Evolutionary conservation across 768 basidiomycete genomes (phyloP).

Genomic region (Albatrellus ellisii): DNA sequence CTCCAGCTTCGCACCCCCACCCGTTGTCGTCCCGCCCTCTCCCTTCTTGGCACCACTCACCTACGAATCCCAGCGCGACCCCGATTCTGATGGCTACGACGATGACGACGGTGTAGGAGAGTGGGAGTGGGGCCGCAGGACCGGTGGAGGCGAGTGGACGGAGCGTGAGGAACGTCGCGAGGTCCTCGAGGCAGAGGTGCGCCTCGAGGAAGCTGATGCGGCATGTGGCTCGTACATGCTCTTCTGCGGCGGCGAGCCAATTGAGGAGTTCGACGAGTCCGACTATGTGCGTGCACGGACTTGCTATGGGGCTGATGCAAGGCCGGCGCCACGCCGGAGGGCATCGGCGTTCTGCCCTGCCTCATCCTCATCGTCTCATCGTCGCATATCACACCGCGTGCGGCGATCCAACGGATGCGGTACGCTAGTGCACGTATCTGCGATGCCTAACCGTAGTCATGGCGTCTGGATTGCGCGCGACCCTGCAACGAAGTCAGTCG

Average conservation of each 20-base stretch:
- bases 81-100: conserved; percentile 3
- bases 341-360: conserved; percentile 16
- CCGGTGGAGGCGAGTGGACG: conserved; percentile 4
- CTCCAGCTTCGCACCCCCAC: neutral
- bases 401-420: conserved; percentile 46
- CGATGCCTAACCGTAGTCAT: conserved; percentile 36
- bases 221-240: conserved; percentile 22
- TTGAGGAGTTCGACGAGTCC: conserved; percentile 6
- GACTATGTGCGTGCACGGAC: conserved; percentile 21
- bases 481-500: conserved; percentile 36
- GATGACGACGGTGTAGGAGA: conserved; percentile 6
- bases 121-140: conserved; percentile 3
- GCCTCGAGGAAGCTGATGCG: conserved; percentile 17
- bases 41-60: conserved; percentile 3
- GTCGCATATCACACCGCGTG: too few species aligned
- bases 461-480: conserved; percentile 48
- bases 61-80: neutral
- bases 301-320: conserved; percentile 19
- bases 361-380: conserved; percentile 12
- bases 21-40: neutral
- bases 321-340: conserved; percentile 15
- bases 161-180: conserved; percentile 9
- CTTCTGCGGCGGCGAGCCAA: conserved; percentile 25
- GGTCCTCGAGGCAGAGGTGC: conserved; percentile 5
- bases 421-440: conserved; percentile 41